These are phyloP conservation scores for Phytopythium ostracodes DNA, from an alignment of 352 stramenopile genomes.

Conservation along the genomic window DNA sequence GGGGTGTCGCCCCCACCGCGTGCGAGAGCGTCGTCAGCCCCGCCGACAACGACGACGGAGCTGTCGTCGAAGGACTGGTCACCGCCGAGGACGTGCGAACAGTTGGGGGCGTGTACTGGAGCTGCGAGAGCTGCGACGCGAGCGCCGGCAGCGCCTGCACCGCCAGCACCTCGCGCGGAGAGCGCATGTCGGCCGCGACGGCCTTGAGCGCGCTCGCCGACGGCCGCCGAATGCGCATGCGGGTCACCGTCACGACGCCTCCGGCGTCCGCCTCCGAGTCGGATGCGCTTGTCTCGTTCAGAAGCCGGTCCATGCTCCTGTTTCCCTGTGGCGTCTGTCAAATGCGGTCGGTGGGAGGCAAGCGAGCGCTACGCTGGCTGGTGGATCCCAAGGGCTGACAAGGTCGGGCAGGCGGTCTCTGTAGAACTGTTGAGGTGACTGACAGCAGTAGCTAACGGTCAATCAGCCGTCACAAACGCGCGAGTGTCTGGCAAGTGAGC, in stretches of 20 bases:
- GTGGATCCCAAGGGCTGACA: background rate
- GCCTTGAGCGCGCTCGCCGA: conserved; percentile 1
- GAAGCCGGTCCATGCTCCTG: conserved; percentile 25
- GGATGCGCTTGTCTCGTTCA: conserved; percentile 19
- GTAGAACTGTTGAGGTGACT: background rate
- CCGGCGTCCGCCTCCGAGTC: conserved; percentile 11
- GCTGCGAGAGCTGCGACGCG: conserved; percentile 15
- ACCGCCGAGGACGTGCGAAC: background rate
- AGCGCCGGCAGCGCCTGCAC: conserved; percentile 17
- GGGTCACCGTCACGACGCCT: background rate
- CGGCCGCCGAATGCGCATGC: conserved; percentile 5
- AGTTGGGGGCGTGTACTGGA: background rate
- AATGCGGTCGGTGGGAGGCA: background rate
- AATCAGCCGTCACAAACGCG: background rate
- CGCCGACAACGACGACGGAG: background rate
- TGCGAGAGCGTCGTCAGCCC: background rate
- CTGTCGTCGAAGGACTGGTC: no score
- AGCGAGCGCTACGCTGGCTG: background rate
- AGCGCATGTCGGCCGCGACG: conserved; percentile 3
- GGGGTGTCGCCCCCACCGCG: conserved; percentile 12
- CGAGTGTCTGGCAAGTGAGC: background rate
- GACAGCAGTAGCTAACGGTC: background rate
- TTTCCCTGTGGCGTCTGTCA: background rate
- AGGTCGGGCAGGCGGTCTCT: background rate
- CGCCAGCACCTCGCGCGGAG: conserved; percentile 6